Evolutionary conservation across 441 rosid species (phyloP).

Genomic region (Erysimum cheiri): DNA sequence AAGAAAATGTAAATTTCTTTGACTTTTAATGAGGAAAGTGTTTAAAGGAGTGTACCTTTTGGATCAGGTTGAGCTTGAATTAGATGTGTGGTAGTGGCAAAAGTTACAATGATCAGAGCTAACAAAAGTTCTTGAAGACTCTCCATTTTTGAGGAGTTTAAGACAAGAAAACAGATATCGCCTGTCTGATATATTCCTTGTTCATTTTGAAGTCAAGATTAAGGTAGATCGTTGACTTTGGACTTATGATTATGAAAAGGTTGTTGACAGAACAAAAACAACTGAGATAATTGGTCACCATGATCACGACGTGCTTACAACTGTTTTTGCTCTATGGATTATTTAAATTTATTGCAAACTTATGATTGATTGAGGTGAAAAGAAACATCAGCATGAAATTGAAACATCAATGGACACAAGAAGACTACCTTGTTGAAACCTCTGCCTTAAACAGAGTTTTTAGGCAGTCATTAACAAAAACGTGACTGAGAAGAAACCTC

Average conservation of each 20-base stretch:
- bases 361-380: background rate
- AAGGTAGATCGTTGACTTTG: constrained; percentile 28
- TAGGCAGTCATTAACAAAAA: too few relatives aligned
- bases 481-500: too few relatives aligned
- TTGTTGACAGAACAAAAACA: constrained; percentile 27
- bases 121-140: constrained; percentile 15
- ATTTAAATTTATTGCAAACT: background rate
- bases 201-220: constrained; percentile 34
- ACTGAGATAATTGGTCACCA: constrained; percentile 15
- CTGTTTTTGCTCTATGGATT: background rate
- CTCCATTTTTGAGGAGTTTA: constrained; percentile 15
- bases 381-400: background rate
- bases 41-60: constrained; percentile 18
- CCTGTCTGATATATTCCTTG: constrained; percentile 13
- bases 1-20: background rate
- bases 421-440: too few relatives aligned
- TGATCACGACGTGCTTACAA: constrained; percentile 25
- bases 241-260: constrained; percentile 17
- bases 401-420: background rate
- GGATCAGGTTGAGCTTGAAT: constrained; percentile 38
- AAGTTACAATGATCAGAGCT: constrained; percentile 20
- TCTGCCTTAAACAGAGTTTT: too few relatives aligned
- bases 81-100: background rate
- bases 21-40: background rate
- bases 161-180: constrained; percentile 28